Base-by-base conservation (phyloP, 495 filamentous ascomycete genomes). In the Penicillium canariense region DNA sequence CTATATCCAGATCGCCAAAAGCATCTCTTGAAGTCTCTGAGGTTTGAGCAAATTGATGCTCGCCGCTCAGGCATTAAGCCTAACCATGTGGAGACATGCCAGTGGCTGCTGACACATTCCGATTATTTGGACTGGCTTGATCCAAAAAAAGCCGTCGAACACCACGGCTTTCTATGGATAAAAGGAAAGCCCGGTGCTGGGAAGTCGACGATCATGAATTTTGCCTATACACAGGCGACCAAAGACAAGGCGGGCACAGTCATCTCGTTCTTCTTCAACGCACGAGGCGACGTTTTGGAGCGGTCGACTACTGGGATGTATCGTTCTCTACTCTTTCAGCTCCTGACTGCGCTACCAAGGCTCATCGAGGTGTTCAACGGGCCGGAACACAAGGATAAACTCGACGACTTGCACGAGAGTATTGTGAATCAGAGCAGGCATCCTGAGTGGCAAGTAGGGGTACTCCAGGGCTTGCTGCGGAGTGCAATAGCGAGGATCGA, bases 121-220 rank as follows among this genome's bases (percentile, higher is more conserved):
- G 55, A 72, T n/a, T 83, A 79, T 51, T 15, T 49, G 9, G 50
- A 62, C n/a, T 85, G 80, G 81, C 69, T 81, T 10, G 67, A 79
- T 46, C 18, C 49, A 4, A 35, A 15, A 5, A 63, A 71, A 28
- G 27, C 72, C 8, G 3, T 17, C 5, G 28, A 77, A 11, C 77
- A 79, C 55, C 61, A 74, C 40, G 79, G 81, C 9, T 71, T 85
- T 43, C 44, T 85, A 12, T 85, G 81, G 81, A 77, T 85, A 35
- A 80, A 70, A 54, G 81, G 81, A 1, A 82, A 84, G 36, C 77
- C 81, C 2, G 81, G 79, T 10, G 62, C 72, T 15, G 81, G 82
- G 6, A 84, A 84, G 58, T 84, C 81, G 11, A 77, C 73, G 4
- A 56, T 78, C 2, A 81, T 83, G 74, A 81, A 81, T 30, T 74